These are phyloP conservation scores for Mycena pura DNA, from an alignment of 768 basidiomycete species.

Conservation along the genomic window DNA sequence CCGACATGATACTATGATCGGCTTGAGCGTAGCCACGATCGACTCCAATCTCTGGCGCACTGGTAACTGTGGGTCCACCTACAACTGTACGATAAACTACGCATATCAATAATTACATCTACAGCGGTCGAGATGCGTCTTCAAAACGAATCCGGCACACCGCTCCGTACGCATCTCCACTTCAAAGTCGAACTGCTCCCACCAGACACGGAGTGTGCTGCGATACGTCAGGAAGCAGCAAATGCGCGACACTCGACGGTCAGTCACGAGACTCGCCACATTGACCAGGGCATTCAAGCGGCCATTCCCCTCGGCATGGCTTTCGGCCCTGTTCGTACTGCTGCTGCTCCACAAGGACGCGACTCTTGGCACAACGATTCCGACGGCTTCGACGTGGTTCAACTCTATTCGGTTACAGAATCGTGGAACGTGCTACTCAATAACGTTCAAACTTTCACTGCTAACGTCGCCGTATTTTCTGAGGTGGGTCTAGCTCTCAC, in stretches of 20 bases:
- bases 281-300: not conserved
- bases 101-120: not conserved
- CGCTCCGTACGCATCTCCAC: not conserved
- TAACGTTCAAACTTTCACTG: too few relatives aligned
- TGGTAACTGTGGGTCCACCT: not conserved
- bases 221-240: not conserved
- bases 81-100: not conserved
- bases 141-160: not conserved
- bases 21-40: not conserved
- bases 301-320: not conserved
- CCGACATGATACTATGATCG: not conserved
- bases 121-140: not conserved
- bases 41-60: not conserved
- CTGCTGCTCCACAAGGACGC: not conserved
- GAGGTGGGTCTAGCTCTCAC: not conserved
- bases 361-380: too few relatives aligned
- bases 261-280: not conserved
- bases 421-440: not conserved
- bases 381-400: not conserved
- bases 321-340: not conserved
- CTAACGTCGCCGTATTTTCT: not conserved
- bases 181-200: conserved; percentile 7
- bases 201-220: not conserved
- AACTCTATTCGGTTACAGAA: not conserved
- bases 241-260: not conserved